Percentiles rank a stretch among this genome's conserved stretches.
Conservation (phyloP, 2,329 filamentous ascomycete genomes). For the Hypoxylon sp. region DNA sequence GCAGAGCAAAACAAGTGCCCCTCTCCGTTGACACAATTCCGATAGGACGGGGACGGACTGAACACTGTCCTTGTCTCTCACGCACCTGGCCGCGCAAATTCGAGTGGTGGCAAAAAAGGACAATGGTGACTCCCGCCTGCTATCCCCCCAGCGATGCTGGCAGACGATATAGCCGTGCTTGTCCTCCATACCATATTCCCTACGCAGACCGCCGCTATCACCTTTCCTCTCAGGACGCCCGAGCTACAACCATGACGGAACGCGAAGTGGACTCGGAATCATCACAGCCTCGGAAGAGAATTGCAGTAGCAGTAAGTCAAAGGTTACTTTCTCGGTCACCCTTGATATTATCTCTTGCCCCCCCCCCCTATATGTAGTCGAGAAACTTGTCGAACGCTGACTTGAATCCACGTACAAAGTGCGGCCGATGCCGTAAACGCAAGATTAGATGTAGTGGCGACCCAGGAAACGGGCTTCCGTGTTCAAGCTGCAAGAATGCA, state of each 20-base stretch:
- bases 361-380: background rate
- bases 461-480: conserved; percentile 80
- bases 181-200: conserved; percentile 57
- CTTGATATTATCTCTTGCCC: background rate
- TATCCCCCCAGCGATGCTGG: conserved; percentile 56
- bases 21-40: conserved; percentile 46
- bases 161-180: conserved; percentile 60
- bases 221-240: conserved; percentile 56
- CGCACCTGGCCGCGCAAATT: conserved; percentile 44
- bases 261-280: conserved; percentile 60
- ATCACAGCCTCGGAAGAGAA: conserved; percentile 68
- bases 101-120: conserved; percentile 48
- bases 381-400: conserved; percentile 35
- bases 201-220: conserved; percentile 58
- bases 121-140: conserved; percentile 61
- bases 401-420: conserved; percentile 67
- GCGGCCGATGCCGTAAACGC: conserved; percentile 87
- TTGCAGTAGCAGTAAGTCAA: conserved; percentile 71
- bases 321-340: conserved; percentile 16
- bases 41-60: conserved; percentile 46
- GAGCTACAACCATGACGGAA: conserved; percentile 60
- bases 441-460: conserved; percentile 97
- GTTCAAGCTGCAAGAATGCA: conserved; percentile 84
- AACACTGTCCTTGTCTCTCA: conserved; percentile 47
- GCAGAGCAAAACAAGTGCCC: conserved; percentile 48